phyloP scores from a whole-genome alignment of 2,329 filamentous ascomycete genomes.

The Paraphoma sp. region DNA sequence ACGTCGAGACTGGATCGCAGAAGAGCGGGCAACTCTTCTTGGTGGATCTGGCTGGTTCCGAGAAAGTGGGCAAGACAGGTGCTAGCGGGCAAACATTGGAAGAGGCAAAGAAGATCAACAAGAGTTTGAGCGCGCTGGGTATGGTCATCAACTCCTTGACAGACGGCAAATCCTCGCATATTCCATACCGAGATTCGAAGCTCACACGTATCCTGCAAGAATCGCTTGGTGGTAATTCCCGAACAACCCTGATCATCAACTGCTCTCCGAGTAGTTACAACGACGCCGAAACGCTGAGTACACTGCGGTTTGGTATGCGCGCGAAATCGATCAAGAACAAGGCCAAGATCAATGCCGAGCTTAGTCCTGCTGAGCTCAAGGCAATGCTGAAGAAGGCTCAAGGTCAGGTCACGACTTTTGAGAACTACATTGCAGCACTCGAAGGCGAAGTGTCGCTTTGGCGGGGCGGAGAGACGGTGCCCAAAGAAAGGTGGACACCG shows the following conservation, averaged over 20 bases:
- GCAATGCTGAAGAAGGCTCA: constrained; percentile 90
- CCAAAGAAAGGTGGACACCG: constrained; percentile 85
- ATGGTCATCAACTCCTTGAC: constrained; percentile 99
- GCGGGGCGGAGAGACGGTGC: constrained; percentile 86
- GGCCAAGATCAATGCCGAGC: constrained; percentile 98
- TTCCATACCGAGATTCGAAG: constrained; percentile 98
- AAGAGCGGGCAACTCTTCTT: constrained; percentile 97
- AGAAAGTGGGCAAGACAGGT: constrained; percentile 98
- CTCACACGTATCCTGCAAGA: constrained; percentile 97
- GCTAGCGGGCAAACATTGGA: constrained; percentile 96
- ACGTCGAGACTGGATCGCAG: constrained; percentile 91
- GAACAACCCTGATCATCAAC: constrained; percentile 98
- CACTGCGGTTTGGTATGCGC: constrained; percentile 90
- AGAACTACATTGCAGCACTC: constrained; percentile 81
- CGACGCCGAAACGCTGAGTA: constrained; percentile 91
- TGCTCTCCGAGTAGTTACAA: constrained; percentile 99
- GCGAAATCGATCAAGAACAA: constrained; percentile 99
- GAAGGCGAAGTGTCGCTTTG: constrained; percentile 87
- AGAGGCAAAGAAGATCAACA: constrained; percentile 99
- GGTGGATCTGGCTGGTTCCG: constrained; percentile 96
- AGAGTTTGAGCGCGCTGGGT: constrained; percentile 95
- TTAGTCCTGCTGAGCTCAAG: constrained; percentile 95
- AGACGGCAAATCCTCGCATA: constrained; percentile 93
- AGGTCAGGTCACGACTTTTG: constrained; percentile 85
- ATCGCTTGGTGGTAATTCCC: constrained; percentile 94